Evolutionary conservation across 2,329 filamentous ascomycete genomes (phyloP).

Genomic region (Fonsecaea pugnacius): DNA sequence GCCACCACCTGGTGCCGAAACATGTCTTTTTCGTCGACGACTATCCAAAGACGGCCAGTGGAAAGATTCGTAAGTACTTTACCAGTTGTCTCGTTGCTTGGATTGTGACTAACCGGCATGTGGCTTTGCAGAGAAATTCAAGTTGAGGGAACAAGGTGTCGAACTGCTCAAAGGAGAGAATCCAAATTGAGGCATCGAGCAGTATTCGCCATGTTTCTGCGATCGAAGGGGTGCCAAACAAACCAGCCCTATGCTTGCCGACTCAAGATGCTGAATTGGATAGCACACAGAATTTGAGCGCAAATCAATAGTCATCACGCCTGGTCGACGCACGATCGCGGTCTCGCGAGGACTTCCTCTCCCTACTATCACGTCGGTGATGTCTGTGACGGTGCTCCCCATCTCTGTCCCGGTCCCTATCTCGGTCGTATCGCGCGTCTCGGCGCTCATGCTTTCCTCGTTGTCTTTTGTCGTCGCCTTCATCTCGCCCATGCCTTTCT

Average conservation of each 20-base stretch:
- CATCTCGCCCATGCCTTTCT: conserved; percentile 4
- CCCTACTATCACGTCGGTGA: conserved; percentile 31
- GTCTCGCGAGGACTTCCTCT: conserved; percentile 37
- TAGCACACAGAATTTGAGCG: not conserved
- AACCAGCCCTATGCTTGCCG: not conserved
- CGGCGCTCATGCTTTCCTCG: conserved; percentile 5
- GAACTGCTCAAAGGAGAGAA: conserved; percentile 45
- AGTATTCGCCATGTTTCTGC: not conserved
- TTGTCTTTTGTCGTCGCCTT: conserved; percentile 12
- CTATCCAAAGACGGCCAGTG: conserved; percentile 94
- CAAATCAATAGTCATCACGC: conserved; percentile 16
- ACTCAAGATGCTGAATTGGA: not conserved
- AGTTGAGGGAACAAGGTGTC: conserved; percentile 70
- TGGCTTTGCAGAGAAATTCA: conserved; percentile 56
- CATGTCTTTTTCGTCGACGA: conserved; percentile 83
- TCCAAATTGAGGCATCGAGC: not conserved
- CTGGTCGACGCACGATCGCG: conserved; percentile 12
- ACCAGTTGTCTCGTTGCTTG: not conserved
- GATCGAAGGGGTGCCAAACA: not conserved
- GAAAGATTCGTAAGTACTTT: conserved; percentile 83
- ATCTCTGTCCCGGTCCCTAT: conserved; percentile 5
- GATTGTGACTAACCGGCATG: not conserved
- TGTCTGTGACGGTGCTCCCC: conserved; percentile 11
- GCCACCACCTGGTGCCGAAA: conserved; percentile 79
- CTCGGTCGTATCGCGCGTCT: conserved; percentile 1